Conservation (phyloP, 768 basidiomycete genomes). For the Boletellus sp. region DNA sequence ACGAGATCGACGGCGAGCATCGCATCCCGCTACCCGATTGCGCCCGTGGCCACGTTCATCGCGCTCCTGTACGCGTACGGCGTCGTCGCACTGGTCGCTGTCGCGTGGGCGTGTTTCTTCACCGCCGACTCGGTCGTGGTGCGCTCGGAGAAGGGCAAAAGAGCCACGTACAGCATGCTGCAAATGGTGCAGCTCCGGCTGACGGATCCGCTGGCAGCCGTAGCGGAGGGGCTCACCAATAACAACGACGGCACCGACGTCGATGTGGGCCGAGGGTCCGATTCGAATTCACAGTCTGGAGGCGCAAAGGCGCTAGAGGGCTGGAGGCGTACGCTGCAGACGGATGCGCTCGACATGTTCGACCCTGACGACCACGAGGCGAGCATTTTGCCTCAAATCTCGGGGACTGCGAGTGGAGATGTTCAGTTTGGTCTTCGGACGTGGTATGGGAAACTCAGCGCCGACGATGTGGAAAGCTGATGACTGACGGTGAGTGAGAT, state of each 20-base stretch:
- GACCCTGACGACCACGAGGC: neutral
- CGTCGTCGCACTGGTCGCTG: neutral
- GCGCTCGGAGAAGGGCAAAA: neutral
- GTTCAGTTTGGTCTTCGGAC: neutral
- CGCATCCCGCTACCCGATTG: neutral
- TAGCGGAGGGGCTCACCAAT: neutral
- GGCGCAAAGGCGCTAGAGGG: neutral
- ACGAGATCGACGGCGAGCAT: neutral
- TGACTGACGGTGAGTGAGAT: too few relatives aligned
- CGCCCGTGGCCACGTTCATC: neutral
- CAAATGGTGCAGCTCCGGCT: slow-evolving; percentile 3
- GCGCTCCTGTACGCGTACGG: neutral
- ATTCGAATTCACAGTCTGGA: neutral
- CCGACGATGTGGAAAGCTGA: too few relatives aligned
- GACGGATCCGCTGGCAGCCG: neutral
- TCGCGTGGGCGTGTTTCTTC: neutral
- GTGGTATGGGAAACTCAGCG: neutral
- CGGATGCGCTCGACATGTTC: slow-evolving; percentile 1
- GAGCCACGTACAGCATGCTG: neutral
- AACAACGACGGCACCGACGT: too few relatives aligned
- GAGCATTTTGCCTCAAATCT: neutral
- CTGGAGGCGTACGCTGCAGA: neutral
- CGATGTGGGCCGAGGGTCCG: neutral
- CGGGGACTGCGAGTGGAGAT: neutral
- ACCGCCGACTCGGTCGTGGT: neutral